These are phyloP conservation scores for Nicotiana otophora DNA, from an alignment of 257 asterid species.

Conservation along the genomic window DNA sequence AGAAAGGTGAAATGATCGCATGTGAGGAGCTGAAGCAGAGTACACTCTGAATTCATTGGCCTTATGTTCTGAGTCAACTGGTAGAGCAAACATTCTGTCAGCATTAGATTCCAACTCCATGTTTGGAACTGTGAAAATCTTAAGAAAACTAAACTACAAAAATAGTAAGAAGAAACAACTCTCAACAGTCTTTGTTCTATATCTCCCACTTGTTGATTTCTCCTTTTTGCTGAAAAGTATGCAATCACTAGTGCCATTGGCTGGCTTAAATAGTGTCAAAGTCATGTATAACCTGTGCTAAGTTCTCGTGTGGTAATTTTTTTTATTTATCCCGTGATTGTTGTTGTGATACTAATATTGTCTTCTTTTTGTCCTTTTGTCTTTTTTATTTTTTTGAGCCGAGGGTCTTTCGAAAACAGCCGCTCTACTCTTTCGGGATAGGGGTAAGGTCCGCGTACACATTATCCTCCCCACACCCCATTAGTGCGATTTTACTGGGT, in stretches of 20 bases:
- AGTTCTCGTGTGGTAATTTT: too few relatives aligned
- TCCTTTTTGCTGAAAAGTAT: background rate
- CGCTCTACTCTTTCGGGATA: too few relatives aligned
- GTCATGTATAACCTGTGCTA: background rate
- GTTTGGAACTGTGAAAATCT: background rate
- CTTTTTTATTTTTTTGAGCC: too few relatives aligned
- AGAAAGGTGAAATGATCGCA: constrained; percentile 81
- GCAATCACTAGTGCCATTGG: background rate
- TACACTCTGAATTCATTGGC: constrained; percentile 46
- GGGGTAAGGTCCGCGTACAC: too few relatives aligned
- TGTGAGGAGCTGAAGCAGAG: constrained; percentile 65
- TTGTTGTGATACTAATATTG: too few relatives aligned
- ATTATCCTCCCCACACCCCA: too few relatives aligned
- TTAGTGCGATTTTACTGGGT: too few relatives aligned
- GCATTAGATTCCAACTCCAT: constrained; percentile 16
- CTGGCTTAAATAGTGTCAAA: constrained; percentile 13
- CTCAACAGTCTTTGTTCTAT: too few relatives aligned
- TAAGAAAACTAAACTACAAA: background rate
- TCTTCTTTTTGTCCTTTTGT: too few relatives aligned
- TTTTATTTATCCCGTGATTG: too few relatives aligned
- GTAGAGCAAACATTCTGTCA: constrained; percentile 35
- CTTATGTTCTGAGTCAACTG: constrained; percentile 81
- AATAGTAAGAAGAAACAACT: background rate
- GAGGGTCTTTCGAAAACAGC: too few relatives aligned
- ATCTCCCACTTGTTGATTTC: background rate